Base-by-base conservation (phyloP, 2,329 filamentous ascomycete species). In the Thermoascus crustaceus region DNA sequence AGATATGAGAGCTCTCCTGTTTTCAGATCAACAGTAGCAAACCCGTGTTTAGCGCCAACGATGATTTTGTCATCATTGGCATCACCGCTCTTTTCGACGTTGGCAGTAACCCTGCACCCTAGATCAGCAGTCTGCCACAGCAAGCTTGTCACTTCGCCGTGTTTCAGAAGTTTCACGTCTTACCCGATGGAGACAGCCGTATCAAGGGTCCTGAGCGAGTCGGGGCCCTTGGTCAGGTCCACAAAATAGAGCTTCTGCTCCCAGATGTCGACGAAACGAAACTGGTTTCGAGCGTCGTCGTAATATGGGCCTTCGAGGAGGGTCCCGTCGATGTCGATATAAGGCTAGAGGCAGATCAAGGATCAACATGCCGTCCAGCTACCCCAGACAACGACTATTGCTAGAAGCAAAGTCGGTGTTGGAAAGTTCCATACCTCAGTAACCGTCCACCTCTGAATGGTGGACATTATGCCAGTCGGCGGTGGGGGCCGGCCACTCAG, bases 1-100 rank as follows among this genome's bases (percentile, higher is more conserved):
- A 80, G 64, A 58, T 77, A 78, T 35, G 66, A 63, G 45, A 73
- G 66, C 39, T 69, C 62, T 41, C 71, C 70, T 1, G 72, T 75
- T 37, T 63, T 52, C 38, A 80, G 76, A 55, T 94, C 76, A 47
- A 89, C 71, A 34, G 85, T 68, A n/a, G 85, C 87, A 49, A 85
- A 76, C 40, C 87, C 87, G 56, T 80, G 74, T 67, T 94, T 94
- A 55, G 83, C 77, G 29, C 80, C 87, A 47, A 89, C 74, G 38
- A 85, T 67, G 57, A 94, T 80, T 53, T 79, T 76, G 32, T 82
- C 66, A 41, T 81, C 48, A 34, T 55, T 47, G 34, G 39, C 31
- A 37, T 51, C 47, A 14, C 47, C 76, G 44, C 77, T 73, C 46
- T 71, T 69, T 41, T 76, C 71, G 37, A 94, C 85, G 59, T 94